These are phyloP conservation scores for Glycyrrhiza uralensis DNA, from an alignment of 306 rosid species.

Conservation along the genomic window DNA sequence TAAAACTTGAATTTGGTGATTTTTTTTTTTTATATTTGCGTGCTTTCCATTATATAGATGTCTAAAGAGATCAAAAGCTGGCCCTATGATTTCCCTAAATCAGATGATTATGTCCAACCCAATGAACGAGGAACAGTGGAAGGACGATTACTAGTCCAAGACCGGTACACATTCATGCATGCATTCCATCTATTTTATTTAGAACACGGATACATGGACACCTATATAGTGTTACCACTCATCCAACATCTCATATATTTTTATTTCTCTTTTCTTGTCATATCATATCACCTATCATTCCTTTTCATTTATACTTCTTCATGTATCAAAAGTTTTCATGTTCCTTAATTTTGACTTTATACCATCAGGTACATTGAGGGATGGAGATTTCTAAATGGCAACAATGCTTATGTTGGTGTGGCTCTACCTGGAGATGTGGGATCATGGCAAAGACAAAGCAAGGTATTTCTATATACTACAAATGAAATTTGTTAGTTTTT, in stretches of 20 bases:
- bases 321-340: background rate
- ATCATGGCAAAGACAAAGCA: conserved; percentile 65
- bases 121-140: conserved; percentile 37
- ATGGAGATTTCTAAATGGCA: background rate
- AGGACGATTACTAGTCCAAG: conserved; percentile 43
- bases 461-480: conserved; percentile 25
- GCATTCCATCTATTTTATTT: too few species aligned
- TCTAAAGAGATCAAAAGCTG: conserved; percentile 40
- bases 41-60: conserved; percentile 33
- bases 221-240: too few species aligned
- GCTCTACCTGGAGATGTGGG: conserved; percentile 54
- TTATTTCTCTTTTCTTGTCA: too few species aligned
- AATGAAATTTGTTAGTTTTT: background rate
- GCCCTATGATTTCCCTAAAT: conserved; percentile 58
- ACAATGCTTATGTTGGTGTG: conserved; percentile 48
- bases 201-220: too few species aligned
- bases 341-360: background rate
- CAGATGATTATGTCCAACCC: conserved; percentile 35
- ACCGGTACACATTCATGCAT: conserved; percentile 37
- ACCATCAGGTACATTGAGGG: conserved; percentile 17
- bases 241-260: too few species aligned
- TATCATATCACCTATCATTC: too few species aligned
- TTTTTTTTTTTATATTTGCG: background rate
- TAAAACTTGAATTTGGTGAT: background rate
- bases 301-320: too few species aligned